phyloP scores from a whole-genome alignment of 2,329 filamentous ascomycete genomes.

The Laburnicola sp. region DNA sequence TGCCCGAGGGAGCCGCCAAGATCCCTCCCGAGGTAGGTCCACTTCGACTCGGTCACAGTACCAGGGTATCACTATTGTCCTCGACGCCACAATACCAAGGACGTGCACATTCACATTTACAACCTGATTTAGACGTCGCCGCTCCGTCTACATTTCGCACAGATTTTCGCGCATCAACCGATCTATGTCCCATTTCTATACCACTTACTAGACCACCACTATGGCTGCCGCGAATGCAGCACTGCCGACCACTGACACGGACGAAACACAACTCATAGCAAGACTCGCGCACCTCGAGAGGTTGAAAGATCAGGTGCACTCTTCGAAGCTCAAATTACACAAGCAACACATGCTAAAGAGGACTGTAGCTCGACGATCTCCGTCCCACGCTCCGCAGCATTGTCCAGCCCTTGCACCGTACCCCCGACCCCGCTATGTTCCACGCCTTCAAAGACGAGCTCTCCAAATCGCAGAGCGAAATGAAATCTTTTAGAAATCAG shows the following conservation, averaged over 20 bases:
- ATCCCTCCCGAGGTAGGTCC: too few species aligned
- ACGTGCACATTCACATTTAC: neutral
- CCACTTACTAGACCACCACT: neutral
- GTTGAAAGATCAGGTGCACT: constrained; percentile 48
- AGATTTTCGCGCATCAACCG: too few species aligned
- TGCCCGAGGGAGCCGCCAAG: too few species aligned
- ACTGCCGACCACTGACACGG: constrained; percentile 32
- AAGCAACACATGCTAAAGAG: constrained; percentile 8
- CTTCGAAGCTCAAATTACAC: too few species aligned
- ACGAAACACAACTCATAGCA: constrained; percentile 46
- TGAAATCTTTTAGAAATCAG: constrained; percentile 42
- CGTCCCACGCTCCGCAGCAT: constrained; percentile 50
- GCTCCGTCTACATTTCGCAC: neutral
- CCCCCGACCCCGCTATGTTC: constrained; percentile 40
- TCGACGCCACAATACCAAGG: neutral
- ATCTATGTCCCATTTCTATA: neutral
- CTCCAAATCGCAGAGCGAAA: constrained; percentile 37
- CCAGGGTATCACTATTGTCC: too few species aligned
- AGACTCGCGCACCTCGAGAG: constrained; percentile 51
- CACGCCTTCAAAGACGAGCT: constrained; percentile 45
- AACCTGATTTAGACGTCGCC: neutral
- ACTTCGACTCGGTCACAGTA: too few species aligned
- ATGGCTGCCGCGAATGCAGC: constrained; percentile 3
- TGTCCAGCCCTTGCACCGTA: constrained; percentile 44
- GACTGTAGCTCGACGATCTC: constrained; percentile 46